Conservation (phyloP, 345 rosid genomes). For the Excoecaria agallocha region DNA sequence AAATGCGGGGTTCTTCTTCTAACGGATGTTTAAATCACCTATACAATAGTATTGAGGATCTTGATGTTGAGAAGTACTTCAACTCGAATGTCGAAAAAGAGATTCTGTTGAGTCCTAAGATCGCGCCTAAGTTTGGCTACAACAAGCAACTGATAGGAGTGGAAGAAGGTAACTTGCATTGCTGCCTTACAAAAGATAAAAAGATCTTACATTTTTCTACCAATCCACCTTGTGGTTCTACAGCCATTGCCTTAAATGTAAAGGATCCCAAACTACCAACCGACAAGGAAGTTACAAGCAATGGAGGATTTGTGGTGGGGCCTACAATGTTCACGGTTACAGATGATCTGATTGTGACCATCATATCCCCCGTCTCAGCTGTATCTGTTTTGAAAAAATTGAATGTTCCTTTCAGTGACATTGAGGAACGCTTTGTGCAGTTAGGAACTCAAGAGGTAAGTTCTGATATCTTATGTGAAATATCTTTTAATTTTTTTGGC, state of each 20-base stretch:
- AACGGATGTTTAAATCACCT: conserved; percentile 19
- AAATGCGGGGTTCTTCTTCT: not conserved
- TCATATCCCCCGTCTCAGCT: conserved; percentile 9
- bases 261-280: conserved; percentile 1
- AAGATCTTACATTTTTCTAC: not conserved
- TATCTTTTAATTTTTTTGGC: not conserved
- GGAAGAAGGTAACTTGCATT: conserved; percentile 8
- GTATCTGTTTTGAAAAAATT: conserved; percentile 6
- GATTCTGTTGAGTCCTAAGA: conserved; percentile 21
- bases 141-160: conserved; percentile 7
- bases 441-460: conserved; percentile 22
- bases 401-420: conserved; percentile 21
- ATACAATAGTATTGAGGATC: conserved; percentile 6
- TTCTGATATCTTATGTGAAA: not conserved
- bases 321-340: conserved; percentile 20
- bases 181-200: not conserved
- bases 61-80: not conserved
- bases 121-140: conserved; percentile 13
- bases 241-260: not conserved
- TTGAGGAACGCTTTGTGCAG: conserved; percentile 9
- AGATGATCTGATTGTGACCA: conserved; percentile 17
- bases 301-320: conserved; percentile 14
- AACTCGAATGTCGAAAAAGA: conserved; percentile 1
- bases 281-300: no score
- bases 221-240: not conserved